Evolutionary conservation across 2,329 filamentous ascomycete species (phyloP).

Genomic region (Aspergillus arachidicola): DNA sequence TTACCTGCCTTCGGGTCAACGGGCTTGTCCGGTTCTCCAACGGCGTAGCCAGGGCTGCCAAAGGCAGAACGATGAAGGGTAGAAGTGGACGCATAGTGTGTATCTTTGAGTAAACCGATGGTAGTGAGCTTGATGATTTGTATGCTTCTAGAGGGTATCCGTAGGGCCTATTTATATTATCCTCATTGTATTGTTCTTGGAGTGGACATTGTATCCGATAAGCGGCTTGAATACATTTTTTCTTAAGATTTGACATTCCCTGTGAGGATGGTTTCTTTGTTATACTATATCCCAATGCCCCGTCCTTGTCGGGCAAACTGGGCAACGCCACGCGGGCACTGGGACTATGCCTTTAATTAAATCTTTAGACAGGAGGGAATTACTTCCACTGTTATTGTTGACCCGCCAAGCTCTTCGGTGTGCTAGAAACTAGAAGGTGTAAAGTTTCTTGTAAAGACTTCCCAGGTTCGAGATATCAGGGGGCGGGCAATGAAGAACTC

Average conservation of each 20-base stretch:
- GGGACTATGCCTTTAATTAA: not conserved
- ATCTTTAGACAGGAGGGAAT: not conserved
- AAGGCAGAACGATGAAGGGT: not conserved
- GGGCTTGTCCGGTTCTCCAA: not conserved
- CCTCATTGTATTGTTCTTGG: not conserved
- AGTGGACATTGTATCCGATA: not conserved
- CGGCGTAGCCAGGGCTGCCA: not conserved
- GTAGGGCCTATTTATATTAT: not conserved
- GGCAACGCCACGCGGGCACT: not conserved
- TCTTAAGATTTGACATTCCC: not conserved
- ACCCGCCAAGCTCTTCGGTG: not conserved
- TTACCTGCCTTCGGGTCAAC: not conserved
- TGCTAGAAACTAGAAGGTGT: not conserved
- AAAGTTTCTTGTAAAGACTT: not conserved
- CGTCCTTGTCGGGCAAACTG: not conserved
- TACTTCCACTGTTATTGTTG: not conserved
- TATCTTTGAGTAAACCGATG: not conserved
- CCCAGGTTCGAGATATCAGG: not conserved
- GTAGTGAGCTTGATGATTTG: not conserved
- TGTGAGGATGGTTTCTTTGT: not conserved
- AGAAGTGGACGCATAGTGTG: not conserved
- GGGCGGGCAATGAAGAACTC: not conserved
- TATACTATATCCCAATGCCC: not conserved
- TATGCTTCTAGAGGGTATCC: not conserved
- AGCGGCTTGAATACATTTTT: too few species aligned